These are phyloP conservation scores for Trichophyton mentagrophytes DNA, from an alignment of 2,329 filamentous ascomycete species.

Conservation along the genomic window DNA sequence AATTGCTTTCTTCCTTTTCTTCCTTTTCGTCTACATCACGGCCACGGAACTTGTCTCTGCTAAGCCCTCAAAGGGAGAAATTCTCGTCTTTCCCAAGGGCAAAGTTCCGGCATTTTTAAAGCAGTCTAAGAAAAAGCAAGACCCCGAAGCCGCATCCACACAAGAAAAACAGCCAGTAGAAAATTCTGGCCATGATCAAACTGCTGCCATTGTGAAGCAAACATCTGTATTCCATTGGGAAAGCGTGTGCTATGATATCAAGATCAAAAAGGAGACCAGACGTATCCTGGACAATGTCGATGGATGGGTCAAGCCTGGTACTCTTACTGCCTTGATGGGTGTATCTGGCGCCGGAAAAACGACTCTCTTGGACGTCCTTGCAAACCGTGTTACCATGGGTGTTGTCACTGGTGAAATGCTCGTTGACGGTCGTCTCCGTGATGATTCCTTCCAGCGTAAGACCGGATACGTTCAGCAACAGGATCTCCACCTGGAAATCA, in stretches of 20 bases:
- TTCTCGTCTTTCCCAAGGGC: conserved; percentile 62
- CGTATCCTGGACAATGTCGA: conserved; percentile 75
- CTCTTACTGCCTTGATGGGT: conserved; percentile 77
- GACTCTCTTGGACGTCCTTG: conserved; percentile 73
- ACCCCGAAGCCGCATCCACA: conserved; percentile 7
- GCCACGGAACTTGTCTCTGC: conserved; percentile 48
- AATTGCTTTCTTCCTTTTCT: conserved; percentile 44
- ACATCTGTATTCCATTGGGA: conserved; percentile 71
- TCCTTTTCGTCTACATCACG: conserved; percentile 11
- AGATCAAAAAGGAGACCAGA: conserved; percentile 62
- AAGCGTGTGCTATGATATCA: conserved; percentile 69
- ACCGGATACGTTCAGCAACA: conserved; percentile 71
- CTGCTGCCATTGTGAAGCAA: conserved; percentile 12
- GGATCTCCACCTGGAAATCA: conserved; percentile 73
- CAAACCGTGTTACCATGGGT: conserved; percentile 76
- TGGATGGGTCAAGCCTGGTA: conserved; percentile 89
- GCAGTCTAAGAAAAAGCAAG: conserved; percentile 7
- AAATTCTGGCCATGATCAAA: conserved; percentile 22
- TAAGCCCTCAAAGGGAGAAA: conserved; percentile 63
- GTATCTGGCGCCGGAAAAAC: conserved; percentile 91
- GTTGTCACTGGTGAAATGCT: conserved; percentile 78
- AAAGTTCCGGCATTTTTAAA: conserved; percentile 24
- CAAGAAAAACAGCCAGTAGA: conserved; percentile 18
- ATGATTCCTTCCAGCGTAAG: conserved; percentile 68
- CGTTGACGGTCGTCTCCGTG: conserved; percentile 61